These are phyloP conservation scores for Pleurozium schreberi DNA, from an alignment of 225 moss, liverwort and hornwort genomes.

Conservation along the genomic window DNA sequence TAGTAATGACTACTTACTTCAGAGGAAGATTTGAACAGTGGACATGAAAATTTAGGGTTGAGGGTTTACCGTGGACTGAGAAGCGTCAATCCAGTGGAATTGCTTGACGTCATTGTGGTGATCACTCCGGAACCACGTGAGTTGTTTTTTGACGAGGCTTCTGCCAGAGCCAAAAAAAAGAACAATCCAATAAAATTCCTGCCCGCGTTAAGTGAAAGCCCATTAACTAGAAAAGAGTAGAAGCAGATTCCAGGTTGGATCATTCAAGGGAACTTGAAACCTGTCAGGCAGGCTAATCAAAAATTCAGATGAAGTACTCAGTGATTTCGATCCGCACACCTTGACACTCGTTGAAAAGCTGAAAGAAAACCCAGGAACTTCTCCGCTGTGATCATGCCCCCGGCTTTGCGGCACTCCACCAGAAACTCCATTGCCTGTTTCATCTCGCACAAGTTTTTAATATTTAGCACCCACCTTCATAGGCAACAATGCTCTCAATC, in stretches of 20 bases:
- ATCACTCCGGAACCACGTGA: conserved; percentile 69
- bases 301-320: not conserved
- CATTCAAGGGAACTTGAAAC: not conserved
- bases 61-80: conserved; percentile 50
- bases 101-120: conserved; percentile 20
- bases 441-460: not conserved
- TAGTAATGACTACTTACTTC: not conserved
- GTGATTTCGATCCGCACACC: conserved; percentile 5
- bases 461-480: not conserved
- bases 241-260: not conserved
- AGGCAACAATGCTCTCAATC: not conserved
- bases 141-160: conserved; percentile 75
- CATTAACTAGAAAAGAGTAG: not conserved
- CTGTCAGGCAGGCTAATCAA: not conserved
- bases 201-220: no score
- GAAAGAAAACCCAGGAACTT: conserved; percentile 50
- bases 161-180: not conserved
- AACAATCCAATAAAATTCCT: not conserved
- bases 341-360: conserved; percentile 66
- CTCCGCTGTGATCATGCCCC: conserved; percentile 39
- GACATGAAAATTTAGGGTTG: not conserved
- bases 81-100: conserved; percentile 67
- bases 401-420: conserved; percentile 41
- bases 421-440: conserved; percentile 80
- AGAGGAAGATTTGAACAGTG: not conserved